A percentile compares a stretch with the other conserved stretches of the same genome.
Evolutionary conservation across 2,329 filamentous ascomycete species (phyloP).

Genomic region (Teratosphaeria epicoccoides): DNA sequence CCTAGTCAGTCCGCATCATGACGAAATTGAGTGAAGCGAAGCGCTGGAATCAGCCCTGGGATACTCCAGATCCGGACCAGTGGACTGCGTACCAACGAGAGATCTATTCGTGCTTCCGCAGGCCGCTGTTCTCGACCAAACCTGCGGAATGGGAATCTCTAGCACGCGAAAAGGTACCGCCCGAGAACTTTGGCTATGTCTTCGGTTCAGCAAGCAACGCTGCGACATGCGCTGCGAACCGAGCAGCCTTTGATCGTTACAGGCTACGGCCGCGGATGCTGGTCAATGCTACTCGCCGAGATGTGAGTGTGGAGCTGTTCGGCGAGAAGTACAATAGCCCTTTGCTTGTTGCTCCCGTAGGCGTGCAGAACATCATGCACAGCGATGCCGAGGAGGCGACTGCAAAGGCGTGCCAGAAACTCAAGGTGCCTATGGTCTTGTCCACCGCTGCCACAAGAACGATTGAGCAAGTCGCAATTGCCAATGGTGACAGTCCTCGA

Average conservation of each 20-base stretch:
- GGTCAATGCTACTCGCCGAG: neutral
- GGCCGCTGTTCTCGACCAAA: neutral
- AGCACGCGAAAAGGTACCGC: neutral
- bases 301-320: slow-evolving; percentile 2
- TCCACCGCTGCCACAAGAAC: slow-evolving; percentile 52
- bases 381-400: slow-evolving; percentile 52
- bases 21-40: neutral
- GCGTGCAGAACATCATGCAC: slow-evolving; percentile 57
- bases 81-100: neutral
- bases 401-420: slow-evolving; percentile 45
- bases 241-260: neutral
- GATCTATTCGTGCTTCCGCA: neutral
- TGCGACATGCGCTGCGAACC: neutral
- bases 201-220: neutral
- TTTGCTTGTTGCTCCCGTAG: slow-evolving; percentile 55
- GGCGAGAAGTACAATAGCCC: slow-evolving; percentile 28
- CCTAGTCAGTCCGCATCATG: too few species aligned
- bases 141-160: neutral
- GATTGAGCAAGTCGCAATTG: slow-evolving; percentile 56
- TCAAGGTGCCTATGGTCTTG: slow-evolving; percentile 56
- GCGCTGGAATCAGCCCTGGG: neutral
- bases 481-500: slow-evolving; percentile 40
- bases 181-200: neutral
- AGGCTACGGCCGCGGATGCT: neutral
- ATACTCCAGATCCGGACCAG: neutral